Base-by-base conservation (phyloP, 495 filamentous ascomycete species). In the Trichoderma reesei region DNA sequence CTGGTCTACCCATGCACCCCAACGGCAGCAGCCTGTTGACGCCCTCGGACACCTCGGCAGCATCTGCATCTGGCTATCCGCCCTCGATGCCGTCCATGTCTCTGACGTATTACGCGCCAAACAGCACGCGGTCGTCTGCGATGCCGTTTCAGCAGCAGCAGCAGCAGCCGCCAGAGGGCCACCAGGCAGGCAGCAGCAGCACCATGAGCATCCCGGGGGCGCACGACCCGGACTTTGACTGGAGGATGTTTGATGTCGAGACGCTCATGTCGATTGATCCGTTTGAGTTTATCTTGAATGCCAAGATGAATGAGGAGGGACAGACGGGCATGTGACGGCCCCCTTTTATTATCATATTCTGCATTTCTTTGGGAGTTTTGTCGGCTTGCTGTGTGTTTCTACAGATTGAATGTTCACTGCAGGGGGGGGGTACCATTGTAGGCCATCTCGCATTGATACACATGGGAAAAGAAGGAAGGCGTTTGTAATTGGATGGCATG, bases 251-350 rank as follows among this genome's bases (percentile, higher is more conserved):
- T 34, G 48, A 56, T 13, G 48, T 56, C 20, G 48, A 56, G 26
- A 56, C 48, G 48, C 48, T 56, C 48, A 56, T 56, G 48, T 56
- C 48, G 5, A 56, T 56, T 11, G 48, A 56, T 56, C 48, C 48
- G 3, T 56, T 56, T 31, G 48, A 56, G 26, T 56, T 56, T 31
- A 56, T 56, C 20, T 14, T 56, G 18, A 56, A 56, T 34, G 48
- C 48, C 5, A 31, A 16, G 10, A 56, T 56, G 48, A 56, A 56
- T 33, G 48, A 56, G 6, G 48, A 56, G 33, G 48, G 26, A 14
- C 48, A 56, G 48, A 3, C 48, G n/a, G 18, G 7, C 10, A 33
- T 33, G 48, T 56, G 20, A 56, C n/a, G 2, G 42, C 14, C 3
- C 18, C n/a, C 20, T 18, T 46, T n/a, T 46, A 11, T 46, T 46